These are phyloP conservation scores for Penicillium coprophilum DNA, from an alignment of 495 filamentous ascomycete species.

Conservation along the genomic window DNA sequence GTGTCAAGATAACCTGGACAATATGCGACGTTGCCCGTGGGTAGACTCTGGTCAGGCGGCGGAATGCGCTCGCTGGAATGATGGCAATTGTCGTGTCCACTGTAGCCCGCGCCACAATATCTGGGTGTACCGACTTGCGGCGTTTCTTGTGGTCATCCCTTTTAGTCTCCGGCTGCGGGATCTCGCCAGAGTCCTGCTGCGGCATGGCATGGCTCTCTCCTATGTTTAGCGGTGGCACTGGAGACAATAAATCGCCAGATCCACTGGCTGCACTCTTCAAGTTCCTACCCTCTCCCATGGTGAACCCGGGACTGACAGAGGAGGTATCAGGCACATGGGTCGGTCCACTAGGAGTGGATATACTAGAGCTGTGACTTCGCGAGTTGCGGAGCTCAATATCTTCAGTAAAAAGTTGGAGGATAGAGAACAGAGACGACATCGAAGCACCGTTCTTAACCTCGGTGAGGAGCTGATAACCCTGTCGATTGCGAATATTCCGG, in stretches of 20 bases:
- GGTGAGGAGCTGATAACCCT: slow-evolving; percentile 88
- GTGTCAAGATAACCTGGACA: slow-evolving; percentile 91
- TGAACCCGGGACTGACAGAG: slow-evolving; percentile 42
- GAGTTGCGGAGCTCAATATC: slow-evolving; percentile 77
- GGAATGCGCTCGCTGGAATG: slow-evolving; percentile 93
- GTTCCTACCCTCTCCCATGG: slow-evolving; percentile 22
- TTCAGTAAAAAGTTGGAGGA: slow-evolving; percentile 94
- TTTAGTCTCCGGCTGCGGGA: slow-evolving; percentile 10
- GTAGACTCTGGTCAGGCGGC: slow-evolving; percentile 89
- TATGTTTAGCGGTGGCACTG: slow-evolving; percentile 73
- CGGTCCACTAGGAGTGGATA: slow-evolving; percentile 38
- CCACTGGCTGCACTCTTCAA: slow-evolving; percentile 20
- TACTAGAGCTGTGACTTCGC: slow-evolving; percentile 42
- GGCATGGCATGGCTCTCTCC: slow-evolving; percentile 47
- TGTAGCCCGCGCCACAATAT: slow-evolving; percentile 94
- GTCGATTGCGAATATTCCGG: slow-evolving; percentile 56
- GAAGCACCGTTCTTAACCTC: slow-evolving; percentile 98
- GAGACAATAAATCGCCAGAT: slow-evolving; percentile 38
- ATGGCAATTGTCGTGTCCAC: slow-evolving; percentile 98
- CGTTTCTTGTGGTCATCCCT: slow-evolving; percentile 25
- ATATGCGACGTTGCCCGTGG: slow-evolving; percentile 96
- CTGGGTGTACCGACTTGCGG: slow-evolving; percentile 84
- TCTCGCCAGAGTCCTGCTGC: slow-evolving; percentile 21
- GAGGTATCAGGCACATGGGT: slow-evolving; percentile 45
- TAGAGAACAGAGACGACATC: slow-evolving; percentile 97